phyloP scores from a whole-genome alignment of 1,284 basidiomycete species.

The Mycena sp. region DNA sequence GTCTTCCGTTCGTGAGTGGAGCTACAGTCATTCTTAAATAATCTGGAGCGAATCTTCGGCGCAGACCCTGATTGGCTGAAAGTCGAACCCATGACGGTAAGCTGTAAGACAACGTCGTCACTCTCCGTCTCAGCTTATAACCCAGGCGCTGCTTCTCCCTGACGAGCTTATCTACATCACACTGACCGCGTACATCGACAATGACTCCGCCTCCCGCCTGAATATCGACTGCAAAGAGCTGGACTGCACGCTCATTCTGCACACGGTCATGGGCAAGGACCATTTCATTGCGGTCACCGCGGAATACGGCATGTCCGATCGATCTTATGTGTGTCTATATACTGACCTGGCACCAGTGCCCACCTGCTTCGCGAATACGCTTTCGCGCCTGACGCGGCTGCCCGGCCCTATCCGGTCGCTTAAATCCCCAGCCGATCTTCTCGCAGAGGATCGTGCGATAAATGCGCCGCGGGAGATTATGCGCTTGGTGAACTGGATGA shows the following conservation, averaged over 20 bases:
- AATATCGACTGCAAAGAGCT: slow-evolving; percentile 60
- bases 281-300: slow-evolving; percentile 71
- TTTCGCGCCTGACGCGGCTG: slow-evolving; percentile 65
- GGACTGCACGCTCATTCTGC: slow-evolving; percentile 69
- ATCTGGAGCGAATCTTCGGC: background rate
- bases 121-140: no score
- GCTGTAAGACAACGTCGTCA: no score
- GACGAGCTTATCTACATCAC: slow-evolving; percentile 55
- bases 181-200: slow-evolving; percentile 61
- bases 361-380: slow-evolving; percentile 75
- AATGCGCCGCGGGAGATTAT: slow-evolving; percentile 78
- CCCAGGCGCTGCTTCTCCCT: slow-evolving; percentile 71
- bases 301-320: slow-evolving; percentile 65
- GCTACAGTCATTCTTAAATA: slow-evolving; percentile 4
- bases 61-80: slow-evolving; percentile 73
- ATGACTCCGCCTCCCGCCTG: slow-evolving; percentile 55
- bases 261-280: slow-evolving; percentile 75
- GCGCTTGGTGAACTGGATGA: slow-evolving; percentile 78
- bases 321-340: no score
- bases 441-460: slow-evolving; percentile 57
- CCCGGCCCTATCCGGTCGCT: slow-evolving; percentile 65
- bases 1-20: slow-evolving; percentile 58
- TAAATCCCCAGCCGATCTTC: slow-evolving; percentile 51
- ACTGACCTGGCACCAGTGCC: no score
- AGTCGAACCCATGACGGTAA: slow-evolving; percentile 62